These are phyloP conservation scores for Huiozyma naganishii DNA, from an alignment of 805 yeast species.

Conservation along the genomic window DNA sequence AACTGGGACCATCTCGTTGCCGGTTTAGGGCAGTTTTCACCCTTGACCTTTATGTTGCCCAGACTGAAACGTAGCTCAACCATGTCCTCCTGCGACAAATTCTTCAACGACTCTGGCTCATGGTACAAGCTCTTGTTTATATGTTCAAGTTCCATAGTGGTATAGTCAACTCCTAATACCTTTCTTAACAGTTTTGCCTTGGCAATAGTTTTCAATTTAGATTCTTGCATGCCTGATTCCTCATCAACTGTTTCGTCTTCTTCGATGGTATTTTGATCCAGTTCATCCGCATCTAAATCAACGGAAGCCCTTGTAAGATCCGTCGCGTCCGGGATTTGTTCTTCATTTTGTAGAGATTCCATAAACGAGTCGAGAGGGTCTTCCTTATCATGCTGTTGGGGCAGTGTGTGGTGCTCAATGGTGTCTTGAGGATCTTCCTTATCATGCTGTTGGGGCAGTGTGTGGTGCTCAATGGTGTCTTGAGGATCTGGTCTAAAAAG, in stretches of 20 bases:
- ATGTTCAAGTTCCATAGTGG: constrained; percentile 33
- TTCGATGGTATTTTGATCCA: constrained; percentile 4
- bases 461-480: too few species aligned
- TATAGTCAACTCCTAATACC: constrained; percentile 20
- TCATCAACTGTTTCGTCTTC: constrained; percentile 20
- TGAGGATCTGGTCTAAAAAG: too few species aligned
- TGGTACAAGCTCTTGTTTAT: constrained; percentile 54
- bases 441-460: too few species aligned
- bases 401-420: too few species aligned
- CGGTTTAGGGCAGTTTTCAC: constrained; percentile 50
- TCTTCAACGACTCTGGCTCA: constrained; percentile 44
- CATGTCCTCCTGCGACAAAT: constrained; percentile 45
- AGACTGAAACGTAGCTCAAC: constrained; percentile 39
- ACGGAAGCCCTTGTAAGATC: constrained; percentile 11
- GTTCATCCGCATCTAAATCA: constrained; percentile 13
- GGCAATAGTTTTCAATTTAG: constrained; percentile 26
- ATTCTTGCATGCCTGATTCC: constrained; percentile 13
- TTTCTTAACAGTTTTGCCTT: constrained; percentile 32
- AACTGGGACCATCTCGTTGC: constrained; percentile 69
- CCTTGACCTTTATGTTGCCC: constrained; percentile 61
- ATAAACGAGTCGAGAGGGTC: not conserved
- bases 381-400: too few species aligned
- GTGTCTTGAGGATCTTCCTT: too few species aligned
- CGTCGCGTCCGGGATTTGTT: not conserved
- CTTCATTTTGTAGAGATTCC: not conserved